phyloP scores from a whole-genome alignment of 202 grass and related monocot genomes.

The Zoysia matrella region DNA sequence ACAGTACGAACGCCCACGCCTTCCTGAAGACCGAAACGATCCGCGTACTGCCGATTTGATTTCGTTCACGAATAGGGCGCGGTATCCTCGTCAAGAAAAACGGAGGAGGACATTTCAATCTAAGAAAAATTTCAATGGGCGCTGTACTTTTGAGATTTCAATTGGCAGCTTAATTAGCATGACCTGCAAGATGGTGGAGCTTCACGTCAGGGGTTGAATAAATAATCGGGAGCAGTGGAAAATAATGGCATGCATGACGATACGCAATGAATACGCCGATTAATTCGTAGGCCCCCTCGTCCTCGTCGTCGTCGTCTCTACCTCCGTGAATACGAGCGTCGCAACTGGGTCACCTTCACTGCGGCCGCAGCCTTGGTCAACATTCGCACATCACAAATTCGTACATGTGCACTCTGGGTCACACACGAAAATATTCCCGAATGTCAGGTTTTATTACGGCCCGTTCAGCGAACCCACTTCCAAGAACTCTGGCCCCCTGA shows the following conservation, averaged over 20 bases:
- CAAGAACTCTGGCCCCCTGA: no score
- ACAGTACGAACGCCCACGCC: no score
- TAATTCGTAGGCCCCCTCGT: slow-evolving; percentile 13
- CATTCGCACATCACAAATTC: slow-evolving; percentile 27
- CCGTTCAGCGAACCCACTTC: no score
- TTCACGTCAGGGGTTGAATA: slow-evolving; percentile 9
- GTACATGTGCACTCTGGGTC: neutral
- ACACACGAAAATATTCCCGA: no score
- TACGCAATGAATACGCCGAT: slow-evolving; percentile 52
- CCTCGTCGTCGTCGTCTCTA: neutral
- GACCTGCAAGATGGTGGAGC: neutral
- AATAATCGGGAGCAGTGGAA: slow-evolving; percentile 40
- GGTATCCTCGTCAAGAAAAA: no score
- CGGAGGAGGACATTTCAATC: no score
- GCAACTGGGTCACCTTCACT: slow-evolving; percentile 43
- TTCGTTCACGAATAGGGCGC: no score
- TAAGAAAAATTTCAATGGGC: neutral
- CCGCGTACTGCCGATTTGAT: no score
- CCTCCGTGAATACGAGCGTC: slow-evolving; percentile 25
- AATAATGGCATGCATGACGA: slow-evolving; percentile 40
- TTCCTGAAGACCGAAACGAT: no score
- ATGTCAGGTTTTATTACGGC: no score
- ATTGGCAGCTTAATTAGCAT: neutral
- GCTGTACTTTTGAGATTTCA: no score
- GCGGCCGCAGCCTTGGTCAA: slow-evolving; percentile 46